phyloP scores from a whole-genome alignment of 352 stramenopile species.

The Phytophthora citricola region DNA sequence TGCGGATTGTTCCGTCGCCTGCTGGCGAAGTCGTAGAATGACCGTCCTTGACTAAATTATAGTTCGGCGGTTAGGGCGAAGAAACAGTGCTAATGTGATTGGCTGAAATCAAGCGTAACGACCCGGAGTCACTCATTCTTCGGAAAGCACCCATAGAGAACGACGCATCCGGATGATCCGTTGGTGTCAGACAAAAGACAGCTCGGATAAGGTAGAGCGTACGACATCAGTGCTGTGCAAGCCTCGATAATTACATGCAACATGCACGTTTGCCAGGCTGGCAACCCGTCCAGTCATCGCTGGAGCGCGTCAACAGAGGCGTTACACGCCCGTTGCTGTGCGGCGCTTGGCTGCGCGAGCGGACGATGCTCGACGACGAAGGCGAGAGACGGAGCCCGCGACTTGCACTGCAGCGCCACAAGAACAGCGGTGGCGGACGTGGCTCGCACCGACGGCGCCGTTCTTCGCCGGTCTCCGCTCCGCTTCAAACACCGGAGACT shows the following conservation, averaged over 20 bases:
- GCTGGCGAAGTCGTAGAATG: conserved; percentile 22
- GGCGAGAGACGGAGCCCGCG: conserved; percentile 24
- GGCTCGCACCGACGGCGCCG: conserved; percentile 9
- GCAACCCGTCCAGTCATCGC: conserved; percentile 4
- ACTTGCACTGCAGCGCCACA: conserved; percentile 27
- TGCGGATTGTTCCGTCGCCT: conserved; percentile 3
- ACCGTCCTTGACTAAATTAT: neutral
- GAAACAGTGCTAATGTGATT: too few relatives aligned
- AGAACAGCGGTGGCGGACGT: conserved; percentile 18
- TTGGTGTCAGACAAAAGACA: too few relatives aligned
- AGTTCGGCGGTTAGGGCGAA: too few relatives aligned
- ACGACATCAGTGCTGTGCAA: too few relatives aligned
- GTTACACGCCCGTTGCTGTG: conserved; percentile 1
- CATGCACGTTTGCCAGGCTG: too few relatives aligned
- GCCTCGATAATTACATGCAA: too few relatives aligned
- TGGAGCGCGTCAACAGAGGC: conserved; percentile 10
- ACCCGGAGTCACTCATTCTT: too few relatives aligned
- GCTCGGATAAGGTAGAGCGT: too few relatives aligned
- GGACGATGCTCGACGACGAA: conserved; percentile 13
- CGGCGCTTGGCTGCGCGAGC: conserved; percentile 5
- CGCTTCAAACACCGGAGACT: conserved; percentile 9
- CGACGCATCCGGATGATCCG: too few relatives aligned
- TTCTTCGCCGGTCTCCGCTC: conserved; percentile 11
- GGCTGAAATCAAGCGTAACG: too few relatives aligned
- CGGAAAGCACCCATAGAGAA: too few relatives aligned